Conservation (phyloP, 495 filamentous ascomycete genomes). For the Aspergillus bertholletiae region DNA sequence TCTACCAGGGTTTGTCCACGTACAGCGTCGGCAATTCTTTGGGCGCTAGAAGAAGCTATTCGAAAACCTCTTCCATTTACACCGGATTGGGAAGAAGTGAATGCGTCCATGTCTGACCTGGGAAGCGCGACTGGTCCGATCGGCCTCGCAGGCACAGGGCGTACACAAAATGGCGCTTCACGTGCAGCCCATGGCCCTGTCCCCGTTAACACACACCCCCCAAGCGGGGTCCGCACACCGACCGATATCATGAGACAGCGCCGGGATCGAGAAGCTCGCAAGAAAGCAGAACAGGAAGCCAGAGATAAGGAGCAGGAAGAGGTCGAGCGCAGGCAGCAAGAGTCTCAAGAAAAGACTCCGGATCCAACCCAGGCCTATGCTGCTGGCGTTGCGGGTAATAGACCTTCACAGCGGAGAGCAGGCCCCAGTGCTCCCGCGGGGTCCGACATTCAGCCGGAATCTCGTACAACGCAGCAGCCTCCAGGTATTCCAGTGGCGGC, state of each 20-base stretch:
- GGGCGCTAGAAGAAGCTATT: slow-evolving; percentile 86
- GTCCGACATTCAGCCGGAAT: slow-evolving; percentile 21
- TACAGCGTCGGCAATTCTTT: slow-evolving; percentile 79
- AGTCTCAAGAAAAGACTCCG: slow-evolving; percentile 45
- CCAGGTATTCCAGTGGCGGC: slow-evolving; percentile 3
- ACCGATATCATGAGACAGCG: slow-evolving; percentile 76
- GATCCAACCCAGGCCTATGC: slow-evolving; percentile 32
- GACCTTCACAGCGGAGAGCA: slow-evolving; percentile 40
- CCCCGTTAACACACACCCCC: slow-evolving; percentile 39
- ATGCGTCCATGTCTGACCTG: slow-evolving; percentile 91
- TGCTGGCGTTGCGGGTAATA: slow-evolving; percentile 58
- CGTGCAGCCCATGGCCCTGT: slow-evolving; percentile 46
- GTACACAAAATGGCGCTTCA: slow-evolving; percentile 46
- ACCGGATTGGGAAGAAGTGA: slow-evolving; percentile 79
- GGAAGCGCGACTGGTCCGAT: slow-evolving; percentile 48
- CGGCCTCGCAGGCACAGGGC: slow-evolving; percentile 37
- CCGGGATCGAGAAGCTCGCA: slow-evolving; percentile 61
- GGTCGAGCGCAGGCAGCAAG: slow-evolving; percentile 49
- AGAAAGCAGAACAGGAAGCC: slow-evolving; percentile 57
- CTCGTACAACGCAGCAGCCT: slow-evolving; percentile 10
- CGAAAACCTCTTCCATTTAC: slow-evolving; percentile 82
- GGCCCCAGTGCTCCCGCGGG: slow-evolving; percentile 23
- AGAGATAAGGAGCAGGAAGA: slow-evolving; percentile 47
- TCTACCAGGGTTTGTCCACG: slow-evolving; percentile 58
- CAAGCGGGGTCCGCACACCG: slow-evolving; percentile 52